Conservation (phyloP, 345 rosid genomes). For the Populus pruinosa region DNA sequence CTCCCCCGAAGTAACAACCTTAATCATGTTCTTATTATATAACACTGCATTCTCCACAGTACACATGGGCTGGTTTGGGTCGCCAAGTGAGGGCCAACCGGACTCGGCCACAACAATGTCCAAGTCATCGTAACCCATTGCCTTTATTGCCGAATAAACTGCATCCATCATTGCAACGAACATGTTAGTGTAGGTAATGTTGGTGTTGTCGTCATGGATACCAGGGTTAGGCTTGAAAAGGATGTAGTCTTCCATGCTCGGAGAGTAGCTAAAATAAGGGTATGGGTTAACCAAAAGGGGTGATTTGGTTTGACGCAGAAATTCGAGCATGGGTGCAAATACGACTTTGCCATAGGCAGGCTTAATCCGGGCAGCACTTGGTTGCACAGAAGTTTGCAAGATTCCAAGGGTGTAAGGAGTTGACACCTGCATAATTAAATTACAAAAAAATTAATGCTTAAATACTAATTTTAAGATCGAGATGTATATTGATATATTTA, state of each 20-base stretch:
- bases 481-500: not conserved
- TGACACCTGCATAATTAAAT: slow-evolving; percentile 47
- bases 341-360: slow-evolving; percentile 38
- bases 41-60: slow-evolving; percentile 49
- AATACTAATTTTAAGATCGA: not conserved
- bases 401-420: slow-evolving; percentile 66
- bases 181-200: slow-evolving; percentile 59
- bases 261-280: slow-evolving; percentile 61
- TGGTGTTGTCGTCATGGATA: slow-evolving; percentile 43
- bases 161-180: slow-evolving; percentile 61
- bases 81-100: slow-evolving; percentile 83
- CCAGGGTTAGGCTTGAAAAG: slow-evolving; percentile 53
- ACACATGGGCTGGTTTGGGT: slow-evolving; percentile 40
- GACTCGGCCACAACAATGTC: slow-evolving; percentile 67
- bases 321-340: slow-evolving; percentile 63
- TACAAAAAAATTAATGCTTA: not conserved
- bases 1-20: slow-evolving; percentile 32
- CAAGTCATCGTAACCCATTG: slow-evolving; percentile 60
- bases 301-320: slow-evolving; percentile 62
- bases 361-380: slow-evolving; percentile 60
- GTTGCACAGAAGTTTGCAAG: slow-evolving; percentile 34
- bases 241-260: slow-evolving; percentile 34
- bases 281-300: slow-evolving; percentile 79
- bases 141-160: slow-evolving; percentile 61
- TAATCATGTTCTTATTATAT: slow-evolving; percentile 51